Evolutionary conservation across 2,329 filamentous ascomycete genomes (phyloP), one percentile per base, ranked within the genome.

Genomic region (Kalmusia sp.): DNA sequence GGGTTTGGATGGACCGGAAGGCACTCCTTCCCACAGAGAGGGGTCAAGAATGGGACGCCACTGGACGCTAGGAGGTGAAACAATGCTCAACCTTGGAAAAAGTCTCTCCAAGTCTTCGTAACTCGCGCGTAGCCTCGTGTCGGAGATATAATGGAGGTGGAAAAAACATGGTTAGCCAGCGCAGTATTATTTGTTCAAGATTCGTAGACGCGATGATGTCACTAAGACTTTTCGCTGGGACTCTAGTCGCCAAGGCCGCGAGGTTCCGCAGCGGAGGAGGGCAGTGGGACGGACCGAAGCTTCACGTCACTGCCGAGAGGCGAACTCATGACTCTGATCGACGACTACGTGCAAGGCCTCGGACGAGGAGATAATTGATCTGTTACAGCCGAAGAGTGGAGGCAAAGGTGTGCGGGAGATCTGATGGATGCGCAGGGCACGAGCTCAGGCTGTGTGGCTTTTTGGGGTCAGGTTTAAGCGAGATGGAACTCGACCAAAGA

Each of bases 151-250:
- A 47, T 28, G 31, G 24, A 21, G 11, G 28, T 24, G 17, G 12
- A 38, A 24, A 19, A 37, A 38, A 15, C 33, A 47, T 21, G 31
- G n/a, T 6, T 27, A 34, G 14, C 35, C 11, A 34, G 24, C 44
- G 44, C 33, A 37, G 37, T 43, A 25, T 17, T 22, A 44, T 28
- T 49, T 34, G 22, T 15, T 44, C 49, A 51, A 46, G 40, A 51
- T 12, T 45, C 45, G 21, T n/a, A 4, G 15, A 17, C 1, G 34
- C 19, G 14, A 43, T 39, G 37, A 47, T 43, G 30, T 49, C 35
- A 48, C 27, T 34, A 4, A 17, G 14, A 14, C 14, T 34, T 38
- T 48, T 30, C 22, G 44, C 12, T 28, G 22, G 31, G 24, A 35
- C 14, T 12, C 35, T 27, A 31, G 14, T 7, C n/a, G 38, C 44